Conservation (phyloP, 768 basidiomycete species). For the Amanita pseudoporphyria region DNA sequence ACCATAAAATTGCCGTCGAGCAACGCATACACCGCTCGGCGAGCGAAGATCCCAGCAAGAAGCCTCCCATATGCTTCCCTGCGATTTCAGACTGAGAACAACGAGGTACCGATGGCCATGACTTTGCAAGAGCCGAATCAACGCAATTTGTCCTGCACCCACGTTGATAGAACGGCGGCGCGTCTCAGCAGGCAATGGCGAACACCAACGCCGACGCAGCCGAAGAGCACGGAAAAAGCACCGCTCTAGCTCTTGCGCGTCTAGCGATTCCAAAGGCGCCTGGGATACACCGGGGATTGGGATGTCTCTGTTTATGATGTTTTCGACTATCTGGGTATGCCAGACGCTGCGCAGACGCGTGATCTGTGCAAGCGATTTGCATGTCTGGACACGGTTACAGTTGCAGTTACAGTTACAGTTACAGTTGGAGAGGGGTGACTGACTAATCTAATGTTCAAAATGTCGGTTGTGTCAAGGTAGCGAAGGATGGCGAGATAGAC, state of each 20-base stretch:
- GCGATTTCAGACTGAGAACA: constrained; percentile 21
- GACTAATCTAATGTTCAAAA: constrained; percentile 41
- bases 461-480: constrained; percentile 28
- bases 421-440: constrained; percentile 6
- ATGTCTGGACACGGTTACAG: constrained; percentile 29
- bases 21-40: constrained; percentile 29
- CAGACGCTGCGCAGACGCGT: constrained; percentile 43
- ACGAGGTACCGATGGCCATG: constrained; percentile 35
- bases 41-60: constrained; percentile 14
- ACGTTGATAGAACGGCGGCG: constrained; percentile 8
- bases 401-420: background rate
- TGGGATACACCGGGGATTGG: constrained; percentile 35
- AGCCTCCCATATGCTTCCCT: background rate
- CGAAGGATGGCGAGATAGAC: constrained; percentile 34
- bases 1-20: constrained; percentile 26
- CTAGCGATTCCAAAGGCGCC: constrained; percentile 24
- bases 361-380: constrained; percentile 28
- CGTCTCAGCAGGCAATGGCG: constrained; percentile 24
- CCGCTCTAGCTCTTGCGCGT: constrained; percentile 34
- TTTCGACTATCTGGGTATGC: constrained; percentile 31
- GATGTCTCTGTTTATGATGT: constrained; percentile 31
- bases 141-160: constrained; percentile 20
- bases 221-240: constrained; percentile 28
- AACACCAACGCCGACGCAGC: constrained; percentile 42
- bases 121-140: constrained; percentile 38